Evolutionary conservation across 1,284 basidiomycete genomes (phyloP), one percentile per base, ranked within the genome.

Genomic region (Trametes pubescens): DNA sequence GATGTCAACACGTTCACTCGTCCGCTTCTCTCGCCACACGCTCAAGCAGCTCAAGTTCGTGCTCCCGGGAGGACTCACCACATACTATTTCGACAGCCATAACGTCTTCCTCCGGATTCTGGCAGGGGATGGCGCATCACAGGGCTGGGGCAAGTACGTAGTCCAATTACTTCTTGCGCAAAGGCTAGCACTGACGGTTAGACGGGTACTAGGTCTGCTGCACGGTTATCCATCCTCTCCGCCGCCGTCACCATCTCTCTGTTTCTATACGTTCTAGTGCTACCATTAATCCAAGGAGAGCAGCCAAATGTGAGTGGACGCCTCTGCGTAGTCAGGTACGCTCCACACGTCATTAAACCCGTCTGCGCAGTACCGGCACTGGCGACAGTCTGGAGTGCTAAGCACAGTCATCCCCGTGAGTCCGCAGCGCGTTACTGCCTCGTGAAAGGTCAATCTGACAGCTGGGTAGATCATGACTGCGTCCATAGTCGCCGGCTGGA

Each of bases 21-120:
- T 70, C 34, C 72, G 69, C 24, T 65, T 77, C 48, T 80, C 78
- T 18, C 73, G 79, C 58, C 87, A 91, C 72, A 84, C 86, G 1
- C 74, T 85, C 59, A 82, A 83, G 59, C 90, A 92, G 77, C 82
- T 92, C 71, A 90, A 91, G 73, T 86, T 92, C 60, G 86, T 91
- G 48, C 72, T 91, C 18, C 90, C 91, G 16, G 91, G 91, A 14
- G 87, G 80, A 7, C 72, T 78, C 48, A 69, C 87, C 69, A 90
- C 89, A 2, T 88, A 86, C 71, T 84, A 85, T 69, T 78, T 91
- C 29, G 80, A 82, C 43, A 88, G 86, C 13, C 75, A 84, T 34
- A 75, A 79, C 38, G 77, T 84, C 61, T 80, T 91, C 57, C 80
- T 80, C 71, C 73, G 71, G 34, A 74, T 88, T 22, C 75, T 81